Percentiles rank a stretch among this genome's conserved stretches.
Conservation (phyloP, 331 rosid genomes). For the Phaseolus coccineus region DNA sequence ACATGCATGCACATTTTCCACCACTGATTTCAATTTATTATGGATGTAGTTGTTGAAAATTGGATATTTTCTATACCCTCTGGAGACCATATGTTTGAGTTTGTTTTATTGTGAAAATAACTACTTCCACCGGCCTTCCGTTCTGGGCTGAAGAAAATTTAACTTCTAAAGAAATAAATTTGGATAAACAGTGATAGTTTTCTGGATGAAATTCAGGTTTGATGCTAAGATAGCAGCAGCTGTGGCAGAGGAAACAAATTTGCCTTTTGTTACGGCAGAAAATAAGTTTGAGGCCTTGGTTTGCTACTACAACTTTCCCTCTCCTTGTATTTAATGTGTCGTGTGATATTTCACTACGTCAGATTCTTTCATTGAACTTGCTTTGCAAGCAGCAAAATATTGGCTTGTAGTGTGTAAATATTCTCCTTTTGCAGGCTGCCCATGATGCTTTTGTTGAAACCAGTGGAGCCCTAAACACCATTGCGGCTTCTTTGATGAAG, state of each 20-base stretch:
- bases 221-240: constrained; percentile 94
- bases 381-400: constrained; percentile 31
- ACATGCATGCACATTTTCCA: not conserved
- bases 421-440: constrained; percentile 78
- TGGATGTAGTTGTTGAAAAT: constrained; percentile 26
- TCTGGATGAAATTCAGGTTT: constrained; percentile 61
- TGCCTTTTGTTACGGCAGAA: constrained; percentile 94
- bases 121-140: not conserved
- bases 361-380: constrained; percentile 36
- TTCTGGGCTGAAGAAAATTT: constrained; percentile 32
- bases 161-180: constrained; percentile 14
- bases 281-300: constrained; percentile 99
- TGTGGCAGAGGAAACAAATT: constrained; percentile 89
- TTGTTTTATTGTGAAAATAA: constrained; percentile 21
- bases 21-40: constrained; percentile 8
- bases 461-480: constrained; percentile 92
- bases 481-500: constrained; percentile 92
- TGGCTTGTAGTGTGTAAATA: constrained; percentile 31
- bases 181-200: constrained; percentile 32
- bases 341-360: constrained; percentile 24
- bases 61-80: constrained; percentile 4
- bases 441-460: constrained; percentile 97
- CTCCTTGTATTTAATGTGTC: constrained; percentile 16
- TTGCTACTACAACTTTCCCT: constrained; percentile 48
- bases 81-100: constrained; percentile 3